Base-by-base conservation (phyloP, 345 rosid species). In the Eucalyptus dawsonii region DNA sequence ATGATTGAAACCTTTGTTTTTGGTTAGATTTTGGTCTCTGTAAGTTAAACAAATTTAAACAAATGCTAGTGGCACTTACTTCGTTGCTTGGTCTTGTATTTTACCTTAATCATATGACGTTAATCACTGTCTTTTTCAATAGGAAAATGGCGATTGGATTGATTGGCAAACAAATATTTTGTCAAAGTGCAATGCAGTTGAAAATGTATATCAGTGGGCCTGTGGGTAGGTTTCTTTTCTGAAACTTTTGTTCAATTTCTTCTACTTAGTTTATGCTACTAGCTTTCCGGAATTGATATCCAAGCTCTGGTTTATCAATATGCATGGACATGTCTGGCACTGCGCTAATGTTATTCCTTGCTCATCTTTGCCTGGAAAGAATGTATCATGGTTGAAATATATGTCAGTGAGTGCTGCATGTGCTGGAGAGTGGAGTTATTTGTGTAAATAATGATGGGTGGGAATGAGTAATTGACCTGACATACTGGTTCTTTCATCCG, bases 201-300 rank as follows among this genome's bases (percentile, higher is more conserved):
- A 97, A 93, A 97, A 97, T 91, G 95, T 95, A 40, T 95, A 93
- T 90, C 95, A 96, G 87, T 97, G 99, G 99, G 94, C 95, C 51
- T 97, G 99, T 86, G 98, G 99, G 99, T 97, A 92, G 87, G 97
- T 93, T 90, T 86, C 83, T 80, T 50, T n/a, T 83, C 89, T 69
- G 50, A 67, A 45, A 65, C 56, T 1, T 47, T 40, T 42, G 24
- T 34, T 76, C 27, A 76, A 37, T 40, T 27, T 50, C 34, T n/a
- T 86, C 44, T 16, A 16, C 37, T 45, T 50, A 7, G 44, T 42
- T 86, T 22, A 76, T 76, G 83, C 24, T 40, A 11, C 83, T 40
- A 40, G 47, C 83, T 76, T 76, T 76, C 83, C 2, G 16, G 83
- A 76, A 21, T 76, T 76, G 29, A 76, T 76, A 76, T 76, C 16